phyloP scores from a whole-genome alignment of 1,139 yeast species.

The Kurtzmaniella quercitrusa region DNA sequence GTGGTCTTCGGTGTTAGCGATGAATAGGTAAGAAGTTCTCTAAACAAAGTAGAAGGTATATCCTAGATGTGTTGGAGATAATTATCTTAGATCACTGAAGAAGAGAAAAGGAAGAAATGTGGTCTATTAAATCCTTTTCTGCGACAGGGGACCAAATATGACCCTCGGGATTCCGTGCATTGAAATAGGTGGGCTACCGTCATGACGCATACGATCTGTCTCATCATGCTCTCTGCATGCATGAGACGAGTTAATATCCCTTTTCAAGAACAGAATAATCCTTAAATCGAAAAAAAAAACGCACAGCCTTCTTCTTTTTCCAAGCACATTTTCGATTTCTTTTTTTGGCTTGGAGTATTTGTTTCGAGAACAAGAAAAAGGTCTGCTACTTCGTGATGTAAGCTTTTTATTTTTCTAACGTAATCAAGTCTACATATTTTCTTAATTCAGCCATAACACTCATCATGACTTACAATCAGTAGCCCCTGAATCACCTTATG shows the following conservation, averaged over 20 bases:
- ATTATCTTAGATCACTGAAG: no score
- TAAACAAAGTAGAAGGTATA: background rate
- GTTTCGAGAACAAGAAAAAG: background rate
- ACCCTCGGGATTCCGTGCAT: slow-evolving; percentile 2
- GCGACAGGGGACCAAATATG: no score
- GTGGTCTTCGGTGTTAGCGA: background rate
- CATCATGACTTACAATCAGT: no score
- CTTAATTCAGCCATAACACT: background rate
- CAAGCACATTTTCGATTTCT: no score
- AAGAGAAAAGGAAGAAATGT: background rate
- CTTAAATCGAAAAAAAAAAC: background rate
- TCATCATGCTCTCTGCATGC: slow-evolving; percentile 1
- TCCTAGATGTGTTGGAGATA: no score
- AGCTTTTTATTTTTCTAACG: background rate
- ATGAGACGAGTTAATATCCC: background rate
- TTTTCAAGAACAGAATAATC: background rate
- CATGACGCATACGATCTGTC: background rate
- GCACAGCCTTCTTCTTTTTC: background rate
- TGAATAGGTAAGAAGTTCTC: background rate
- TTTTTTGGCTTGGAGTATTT: background rate
- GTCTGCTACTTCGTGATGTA: background rate
- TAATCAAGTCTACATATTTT: background rate
- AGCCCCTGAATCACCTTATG: no score
- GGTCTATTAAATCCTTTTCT: background rate
- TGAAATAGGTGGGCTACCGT: background rate